phyloP scores from a whole-genome alignment of 805 yeast genomes.

The Starmera amethionina region DNA sequence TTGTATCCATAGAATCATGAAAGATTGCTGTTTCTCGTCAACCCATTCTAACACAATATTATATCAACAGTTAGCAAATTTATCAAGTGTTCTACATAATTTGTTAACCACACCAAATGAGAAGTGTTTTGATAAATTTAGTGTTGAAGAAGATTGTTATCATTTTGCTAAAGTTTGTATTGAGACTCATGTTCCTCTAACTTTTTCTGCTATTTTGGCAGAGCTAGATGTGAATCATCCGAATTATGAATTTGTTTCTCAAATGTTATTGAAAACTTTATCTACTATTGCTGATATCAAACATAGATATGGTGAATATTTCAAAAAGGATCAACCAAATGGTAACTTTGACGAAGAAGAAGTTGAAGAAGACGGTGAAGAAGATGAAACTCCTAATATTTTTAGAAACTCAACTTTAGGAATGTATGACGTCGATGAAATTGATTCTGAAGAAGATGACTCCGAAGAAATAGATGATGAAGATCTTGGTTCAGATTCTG shows the following conservation, averaged over 20 bases:
- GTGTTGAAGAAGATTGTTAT: constrained; percentile 50
- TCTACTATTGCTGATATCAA: constrained; percentile 48
- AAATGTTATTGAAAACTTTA: constrained; percentile 43
- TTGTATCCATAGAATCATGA: constrained; percentile 49
- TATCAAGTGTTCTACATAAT: constrained; percentile 34
- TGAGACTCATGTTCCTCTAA: constrained; percentile 53
- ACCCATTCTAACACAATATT: not conserved
- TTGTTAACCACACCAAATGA: constrained; percentile 17
- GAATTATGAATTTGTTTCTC: constrained; percentile 42
- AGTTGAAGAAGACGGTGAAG: constrained; percentile 38
- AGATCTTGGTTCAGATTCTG: constrained; percentile 31
- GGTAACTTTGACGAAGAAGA: constrained; percentile 45
- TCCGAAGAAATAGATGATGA: constrained; percentile 40
- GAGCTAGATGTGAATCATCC: constrained; percentile 70
- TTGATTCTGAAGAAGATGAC: constrained; percentile 54
- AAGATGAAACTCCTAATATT: constrained; percentile 75
- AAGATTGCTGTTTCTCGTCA: constrained; percentile 27
- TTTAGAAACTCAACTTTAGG: constrained; percentile 86
- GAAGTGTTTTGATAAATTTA: constrained; percentile 14
- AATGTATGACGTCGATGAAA: constrained; percentile 81
- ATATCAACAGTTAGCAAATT: constrained; percentile 1
- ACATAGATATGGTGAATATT: constrained; percentile 43
- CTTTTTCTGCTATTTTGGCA: constrained; percentile 51
- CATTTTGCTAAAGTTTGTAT: constrained; percentile 55
- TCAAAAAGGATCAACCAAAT: constrained; percentile 33